A percentile compares a stretch with the other conserved stretches of the same genome.
Evolutionary conservation across 192 early-diverging fungal species (phyloP).

Genomic region (Umbelopsis ramanniana): DNA sequence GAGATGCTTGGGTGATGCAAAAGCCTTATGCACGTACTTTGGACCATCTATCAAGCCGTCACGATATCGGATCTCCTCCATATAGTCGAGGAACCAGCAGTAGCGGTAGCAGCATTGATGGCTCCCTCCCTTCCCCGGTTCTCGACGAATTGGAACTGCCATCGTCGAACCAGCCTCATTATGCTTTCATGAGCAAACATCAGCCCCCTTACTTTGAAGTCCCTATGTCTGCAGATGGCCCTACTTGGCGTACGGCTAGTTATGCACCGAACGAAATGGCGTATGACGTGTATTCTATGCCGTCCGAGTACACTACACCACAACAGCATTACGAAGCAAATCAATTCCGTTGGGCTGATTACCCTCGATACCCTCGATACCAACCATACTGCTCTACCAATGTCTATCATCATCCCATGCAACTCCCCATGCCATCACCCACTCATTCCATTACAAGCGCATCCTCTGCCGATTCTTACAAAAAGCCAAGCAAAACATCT

Average conservation of each 20-base stretch:
- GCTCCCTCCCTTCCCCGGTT: not conserved
- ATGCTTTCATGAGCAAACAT: slow-evolving; percentile 18
- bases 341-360: slow-evolving; percentile 16
- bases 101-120: slow-evolving; percentile 20
- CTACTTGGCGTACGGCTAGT: slow-evolving; percentile 17
- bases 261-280: slow-evolving; percentile 10
- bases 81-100: slow-evolving; percentile 19
- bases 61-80: slow-evolving; percentile 22
- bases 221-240: slow-evolving; percentile 15
- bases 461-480: slow-evolving; percentile 8
- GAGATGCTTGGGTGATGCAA: slow-evolving; percentile 19
- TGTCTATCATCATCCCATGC: slow-evolving; percentile 18
- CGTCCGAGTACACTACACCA: slow-evolving; percentile 2
- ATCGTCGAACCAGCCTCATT: slow-evolving; percentile 6
- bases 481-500: slow-evolving; percentile 4
- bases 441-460: slow-evolving; percentile 16
- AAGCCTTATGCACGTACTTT: slow-evolving; percentile 7
- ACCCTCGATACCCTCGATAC: slow-evolving; percentile 15
- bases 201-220: slow-evolving; percentile 13
- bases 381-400: slow-evolving; percentile 15
- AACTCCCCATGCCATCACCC: slow-evolving; percentile 17
- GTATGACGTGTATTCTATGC: slow-evolving; percentile 19
- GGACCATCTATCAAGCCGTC: slow-evolving; percentile 18
- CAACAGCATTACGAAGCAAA: slow-evolving; percentile 3
- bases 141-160: slow-evolving; percentile 18